A percentile compares a stretch with the other conserved stretches of the same genome.
These are phyloP conservation scores for Avena sativa DNA, from an alignment of 176 grass and related monocot species.

Conservation along the genomic window DNA sequence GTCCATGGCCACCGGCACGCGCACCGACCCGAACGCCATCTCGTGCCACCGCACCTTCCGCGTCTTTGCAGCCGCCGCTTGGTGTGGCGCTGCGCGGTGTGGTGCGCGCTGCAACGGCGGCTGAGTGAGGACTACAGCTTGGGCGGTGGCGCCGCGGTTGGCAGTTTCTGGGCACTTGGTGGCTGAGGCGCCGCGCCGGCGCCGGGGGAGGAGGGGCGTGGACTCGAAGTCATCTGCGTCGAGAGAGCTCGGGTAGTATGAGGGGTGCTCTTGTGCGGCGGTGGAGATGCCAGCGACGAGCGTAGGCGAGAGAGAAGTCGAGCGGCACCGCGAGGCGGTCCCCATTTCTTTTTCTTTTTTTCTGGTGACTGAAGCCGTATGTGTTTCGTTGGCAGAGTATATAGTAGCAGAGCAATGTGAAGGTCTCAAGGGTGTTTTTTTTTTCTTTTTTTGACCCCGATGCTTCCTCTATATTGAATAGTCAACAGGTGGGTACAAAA, in stretches of 20 bases:
- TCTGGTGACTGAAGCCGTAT: no score
- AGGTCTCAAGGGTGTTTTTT: no score
- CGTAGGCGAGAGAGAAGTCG: constrained; percentile 7
- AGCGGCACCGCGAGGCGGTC: constrained; percentile 23
- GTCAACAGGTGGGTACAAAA: no score
- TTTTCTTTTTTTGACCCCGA: no score
- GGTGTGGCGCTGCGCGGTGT: neutral
- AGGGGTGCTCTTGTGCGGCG: neutral
- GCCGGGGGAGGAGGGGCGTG: constrained; percentile 24
- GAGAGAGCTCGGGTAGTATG: neutral
- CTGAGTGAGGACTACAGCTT: neutral
- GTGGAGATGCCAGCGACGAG: constrained; percentile 36
- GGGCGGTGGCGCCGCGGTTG: neutral
- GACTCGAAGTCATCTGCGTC: constrained; percentile 44
- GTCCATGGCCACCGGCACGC: constrained; percentile 72
- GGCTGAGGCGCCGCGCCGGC: neutral
- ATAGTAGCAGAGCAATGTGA: no score
- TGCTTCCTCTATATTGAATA: no score
- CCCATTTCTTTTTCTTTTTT: constrained; percentile 19
- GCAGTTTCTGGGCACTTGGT: constrained; percentile 13
- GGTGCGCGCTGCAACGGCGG: neutral
- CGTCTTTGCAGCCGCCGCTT: neutral
- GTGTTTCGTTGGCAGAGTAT: no score
- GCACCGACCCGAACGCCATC: constrained; percentile 61
- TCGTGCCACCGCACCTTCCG: constrained; percentile 53